Conservation (phyloP, 345 rosid genomes). For the Hevea brasiliensis region DNA sequence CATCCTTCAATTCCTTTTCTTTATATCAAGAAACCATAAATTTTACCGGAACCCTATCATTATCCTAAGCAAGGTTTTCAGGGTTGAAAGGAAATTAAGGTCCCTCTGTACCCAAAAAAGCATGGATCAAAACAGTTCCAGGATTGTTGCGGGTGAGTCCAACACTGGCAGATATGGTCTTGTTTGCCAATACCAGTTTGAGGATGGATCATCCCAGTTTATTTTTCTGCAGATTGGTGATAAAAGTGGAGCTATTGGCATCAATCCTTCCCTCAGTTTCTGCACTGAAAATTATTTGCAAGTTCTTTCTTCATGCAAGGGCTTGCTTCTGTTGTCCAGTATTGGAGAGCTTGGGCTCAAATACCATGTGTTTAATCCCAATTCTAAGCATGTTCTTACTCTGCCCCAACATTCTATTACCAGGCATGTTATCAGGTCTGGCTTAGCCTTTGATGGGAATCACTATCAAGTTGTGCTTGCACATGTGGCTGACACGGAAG, state of each 20-base stretch:
- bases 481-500: not conserved
- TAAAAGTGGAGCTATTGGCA: not conserved
- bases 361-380: conserved; percentile 21
- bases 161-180: conserved; percentile 1
- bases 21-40: too few relatives aligned
- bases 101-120: not conserved
- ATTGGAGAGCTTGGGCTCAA: not conserved
- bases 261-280: conserved; percentile 13
- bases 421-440: conserved; percentile 7
- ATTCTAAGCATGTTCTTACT: not conserved
- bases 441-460: conserved; percentile 16
- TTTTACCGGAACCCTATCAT: not conserved
- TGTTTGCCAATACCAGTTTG: conserved; percentile 14
- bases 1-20: too few relatives aligned
- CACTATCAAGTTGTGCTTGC: conserved; percentile 20
- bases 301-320: conserved; percentile 13
- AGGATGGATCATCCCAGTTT: conserved; percentile 15
- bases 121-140: not conserved
- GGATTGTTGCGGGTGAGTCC: not conserved
- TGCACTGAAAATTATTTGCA: conserved; percentile 3
- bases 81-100: not conserved
- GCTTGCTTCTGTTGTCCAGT: conserved; percentile 16
- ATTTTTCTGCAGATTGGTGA: conserved; percentile 4
- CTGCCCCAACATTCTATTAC: conserved; percentile 9
- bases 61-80: not conserved